phyloP scores from a whole-genome alignment of 2,329 filamentous ascomycete genomes.

The Aspergillus felis region DNA sequence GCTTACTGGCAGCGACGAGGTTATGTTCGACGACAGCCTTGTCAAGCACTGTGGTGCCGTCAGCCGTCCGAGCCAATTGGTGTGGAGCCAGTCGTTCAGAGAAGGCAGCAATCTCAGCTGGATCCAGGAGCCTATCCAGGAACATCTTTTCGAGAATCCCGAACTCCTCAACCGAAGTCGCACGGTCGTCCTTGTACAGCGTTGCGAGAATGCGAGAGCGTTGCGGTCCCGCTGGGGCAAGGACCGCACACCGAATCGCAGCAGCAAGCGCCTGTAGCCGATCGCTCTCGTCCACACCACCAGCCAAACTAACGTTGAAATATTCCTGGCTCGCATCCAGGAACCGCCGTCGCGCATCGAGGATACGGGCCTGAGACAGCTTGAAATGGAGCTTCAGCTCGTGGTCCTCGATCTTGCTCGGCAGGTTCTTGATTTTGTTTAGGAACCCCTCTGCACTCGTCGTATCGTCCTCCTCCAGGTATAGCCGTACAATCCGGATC shows the following conservation, averaged over 20 bases:
- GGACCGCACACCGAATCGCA: slow-evolving; percentile 85
- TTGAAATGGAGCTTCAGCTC: slow-evolving; percentile 79
- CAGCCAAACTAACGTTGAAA: slow-evolving; percentile 76
- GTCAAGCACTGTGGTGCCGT: slow-evolving; percentile 88
- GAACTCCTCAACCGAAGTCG: slow-evolving; percentile 71
- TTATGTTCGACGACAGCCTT: slow-evolving; percentile 97
- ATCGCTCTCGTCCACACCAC: slow-evolving; percentile 79
- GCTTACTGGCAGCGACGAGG: slow-evolving; percentile 73
- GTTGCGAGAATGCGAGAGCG: slow-evolving; percentile 75
- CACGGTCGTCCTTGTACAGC: slow-evolving; percentile 90
- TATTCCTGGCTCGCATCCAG: slow-evolving; percentile 83
- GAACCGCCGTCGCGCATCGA: slow-evolving; percentile 86
- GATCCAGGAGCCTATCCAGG: slow-evolving; percentile 75
- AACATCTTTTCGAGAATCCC: slow-evolving; percentile 97
- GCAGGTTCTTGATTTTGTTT: slow-evolving; percentile 92
- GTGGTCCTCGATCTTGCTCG: slow-evolving; percentile 69
- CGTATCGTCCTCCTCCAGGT: slow-evolving; percentile 89
- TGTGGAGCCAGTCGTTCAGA: slow-evolving; percentile 76
- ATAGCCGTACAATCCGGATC: slow-evolving; percentile 91
- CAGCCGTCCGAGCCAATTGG: slow-evolving; percentile 82
- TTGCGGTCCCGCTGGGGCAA: slow-evolving; percentile 84
- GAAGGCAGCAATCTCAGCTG: slow-evolving; percentile 82
- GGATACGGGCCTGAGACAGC: slow-evolving; percentile 86
- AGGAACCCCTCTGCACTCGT: slow-evolving; percentile 80
- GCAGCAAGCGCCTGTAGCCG: slow-evolving; percentile 78